Conservation (phyloP, 2,329 filamentous ascomycete genomes). For the Alternaria viburni region DNA sequence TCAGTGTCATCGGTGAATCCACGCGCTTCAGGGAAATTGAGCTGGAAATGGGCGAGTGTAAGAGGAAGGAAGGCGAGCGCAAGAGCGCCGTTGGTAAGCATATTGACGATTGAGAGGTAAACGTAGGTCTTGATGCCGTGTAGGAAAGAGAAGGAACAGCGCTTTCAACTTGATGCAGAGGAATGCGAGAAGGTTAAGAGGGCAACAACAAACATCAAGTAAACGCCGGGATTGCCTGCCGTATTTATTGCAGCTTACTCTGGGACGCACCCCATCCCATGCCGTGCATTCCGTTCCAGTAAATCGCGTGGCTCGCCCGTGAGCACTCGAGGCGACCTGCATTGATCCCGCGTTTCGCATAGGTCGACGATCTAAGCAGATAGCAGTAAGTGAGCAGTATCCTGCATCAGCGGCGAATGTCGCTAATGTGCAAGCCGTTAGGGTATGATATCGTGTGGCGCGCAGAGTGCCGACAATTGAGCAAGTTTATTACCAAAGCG, state of each 20-base stretch:
- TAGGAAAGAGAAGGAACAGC: neutral
- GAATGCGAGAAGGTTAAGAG: constrained; percentile 4
- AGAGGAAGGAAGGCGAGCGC: constrained; percentile 53
- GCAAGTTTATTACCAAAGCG: constrained; percentile 42
- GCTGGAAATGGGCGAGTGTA: constrained; percentile 62
- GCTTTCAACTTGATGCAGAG: neutral
- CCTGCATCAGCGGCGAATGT: constrained; percentile 23
- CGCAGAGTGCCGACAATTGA: constrained; percentile 30
- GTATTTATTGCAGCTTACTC: constrained; percentile 37
- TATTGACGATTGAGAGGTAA: constrained; percentile 20
- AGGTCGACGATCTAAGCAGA: constrained; percentile 18
- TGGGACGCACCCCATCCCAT: constrained; percentile 21
- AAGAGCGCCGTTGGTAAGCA: constrained; percentile 43
- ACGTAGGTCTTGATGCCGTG: neutral
- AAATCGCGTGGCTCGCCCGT: constrained; percentile 30
- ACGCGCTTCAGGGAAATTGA: constrained; percentile 60
- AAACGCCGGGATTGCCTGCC: constrained; percentile 21
- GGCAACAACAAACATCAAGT: neutral
- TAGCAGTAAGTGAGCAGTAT: constrained; percentile 29
- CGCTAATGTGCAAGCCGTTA: constrained; percentile 19
- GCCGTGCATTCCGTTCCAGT: constrained; percentile 35
- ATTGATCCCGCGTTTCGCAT: constrained; percentile 21
- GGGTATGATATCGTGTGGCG: constrained; percentile 5
- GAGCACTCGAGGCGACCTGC: constrained; percentile 14
- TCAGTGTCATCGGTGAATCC: constrained; percentile 58